A percentile compares a stretch with the other conserved stretches of the same genome.
These are phyloP conservation scores for Colletotrichum spinosum DNA, from an alignment of 2,329 filamentous ascomycete genomes.

Conservation along the genomic window DNA sequence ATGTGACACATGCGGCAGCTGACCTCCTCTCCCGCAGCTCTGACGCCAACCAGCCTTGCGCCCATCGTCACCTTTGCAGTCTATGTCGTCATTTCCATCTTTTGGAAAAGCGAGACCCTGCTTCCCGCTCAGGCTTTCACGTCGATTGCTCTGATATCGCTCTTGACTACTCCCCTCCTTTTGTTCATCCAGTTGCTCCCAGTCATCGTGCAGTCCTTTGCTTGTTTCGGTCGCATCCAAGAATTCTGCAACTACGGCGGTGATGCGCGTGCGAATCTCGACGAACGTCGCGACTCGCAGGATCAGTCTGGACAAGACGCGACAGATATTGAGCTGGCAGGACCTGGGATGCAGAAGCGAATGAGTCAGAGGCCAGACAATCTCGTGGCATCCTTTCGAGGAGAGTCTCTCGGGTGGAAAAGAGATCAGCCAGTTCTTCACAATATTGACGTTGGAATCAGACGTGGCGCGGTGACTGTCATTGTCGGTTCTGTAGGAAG, in stretches of 20 bases:
- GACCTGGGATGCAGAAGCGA: background rate
- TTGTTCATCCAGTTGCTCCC: conserved; percentile 41
- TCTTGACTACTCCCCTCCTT: conserved; percentile 39
- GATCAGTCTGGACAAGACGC: too few relatives aligned
- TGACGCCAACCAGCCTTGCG: conserved; percentile 38
- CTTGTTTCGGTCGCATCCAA: conserved; percentile 42
- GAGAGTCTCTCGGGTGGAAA: conserved; percentile 21
- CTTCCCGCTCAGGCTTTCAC: conserved; percentile 41
- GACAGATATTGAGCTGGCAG: background rate
- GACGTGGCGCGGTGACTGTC: conserved; percentile 4
- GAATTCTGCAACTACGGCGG: conserved; percentile 36
- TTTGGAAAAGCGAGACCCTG: conserved; percentile 40
- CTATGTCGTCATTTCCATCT: conserved; percentile 42
- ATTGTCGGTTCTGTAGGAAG: conserved; percentile 32
- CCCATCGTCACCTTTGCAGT: conserved; percentile 43
- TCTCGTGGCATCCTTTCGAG: background rate
- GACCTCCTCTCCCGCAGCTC: conserved; percentile 27
- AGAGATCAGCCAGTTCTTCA: conserved; percentile 3
- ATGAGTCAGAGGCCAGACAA: background rate
- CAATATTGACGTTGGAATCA: background rate
- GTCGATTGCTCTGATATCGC: conserved; percentile 38
- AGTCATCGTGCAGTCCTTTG: conserved; percentile 34
- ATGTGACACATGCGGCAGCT: too few relatives aligned
- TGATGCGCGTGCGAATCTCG: background rate
- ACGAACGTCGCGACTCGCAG: too few relatives aligned